Base-by-base conservation (phyloP, 2,329 filamentous ascomycete genomes). In the Alternaria gaisen region DNA sequence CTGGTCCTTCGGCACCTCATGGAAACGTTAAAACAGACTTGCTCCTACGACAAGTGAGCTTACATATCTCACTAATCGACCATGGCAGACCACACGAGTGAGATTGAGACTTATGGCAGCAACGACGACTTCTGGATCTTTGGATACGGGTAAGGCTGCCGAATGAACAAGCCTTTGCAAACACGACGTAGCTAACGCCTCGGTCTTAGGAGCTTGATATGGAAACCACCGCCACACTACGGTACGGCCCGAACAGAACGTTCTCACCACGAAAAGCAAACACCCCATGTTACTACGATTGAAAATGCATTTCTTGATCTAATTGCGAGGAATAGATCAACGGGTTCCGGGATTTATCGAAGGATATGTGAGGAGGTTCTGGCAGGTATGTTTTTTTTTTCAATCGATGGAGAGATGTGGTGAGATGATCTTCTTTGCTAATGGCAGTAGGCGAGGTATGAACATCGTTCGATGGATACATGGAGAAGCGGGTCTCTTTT, bases 221-320 rank as follows among this genome's bases (percentile, higher is more conserved):
- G 94, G 94, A 99, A 98, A 79, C 94, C 95, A 58, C 95, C 95
- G 63, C 95, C 95, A 68, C 92, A 97, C 77, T 97, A 91, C 77
- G 94, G 94, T 97, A 89, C 48, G 36, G 44, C 46, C 44, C 44
- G 26, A 51, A 28, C 50, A 41, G 26, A 51, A 36, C 50, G 28
- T 26, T 20, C 24, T 3, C 61, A 50, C 51, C 11, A 20, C 20
- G 18, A 50, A 18, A 50, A 50, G 46, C 46, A 48, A 48, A 48
- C 30, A 24, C 7, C 12, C 18, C n/a, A 34, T 24, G 10, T 4
- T 34, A 11, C 7, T 20, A 4, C 4, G 6, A 34, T 16, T 38
- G 20, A 9, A 50, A 12, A 2, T 34, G 30, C 2, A 4, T 20
- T 38, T 22, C 14, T 11, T 4, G 3, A 14, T 53, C 32, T 28